Base-by-base conservation (phyloP, 805 yeast genomes). In the Hanseniaspora pseudoguilliermondii region DNA sequence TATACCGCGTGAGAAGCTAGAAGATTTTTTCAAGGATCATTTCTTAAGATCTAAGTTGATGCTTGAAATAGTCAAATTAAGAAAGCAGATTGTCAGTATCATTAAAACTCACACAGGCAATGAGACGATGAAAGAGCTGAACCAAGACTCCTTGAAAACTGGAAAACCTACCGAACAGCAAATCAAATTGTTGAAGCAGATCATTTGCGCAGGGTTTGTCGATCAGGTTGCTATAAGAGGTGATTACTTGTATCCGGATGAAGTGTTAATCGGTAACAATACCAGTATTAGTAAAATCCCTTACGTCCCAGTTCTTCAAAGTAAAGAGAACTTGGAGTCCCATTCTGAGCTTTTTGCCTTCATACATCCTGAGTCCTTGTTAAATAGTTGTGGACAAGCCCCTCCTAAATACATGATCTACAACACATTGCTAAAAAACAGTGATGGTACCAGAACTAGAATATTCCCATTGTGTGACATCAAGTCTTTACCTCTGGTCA, bases 211-310 rank as follows among this genome's bases (percentile, higher is more conserved):
- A 0, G 98, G 97, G 0, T 93, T 86, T 63, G 75, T 93, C 41
- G 99, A 93, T 67, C 95, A 86, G 65, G 77, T 91, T 23, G 95
- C 95, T 1, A 78, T 87, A 16, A 75, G 97, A 59, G 90, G 87
- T 1, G 97, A 90, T 64, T 58, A 57, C n/a, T 61, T 81, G 35
- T 69, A 81, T 7, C 81, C 86, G 20, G 73, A 81, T 1, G 95
- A 85, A 20, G 73, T 80, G 8, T 73, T 69, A 48, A 68, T 83
- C 3, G 72, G 83, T 1, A 84, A 83, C 59, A 81, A 76, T 52
- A 72, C 83, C 5, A 73, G 71, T 43, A 74, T 83, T 41, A 76
- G 74, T 54, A 78, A 74, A 57, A 73, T 86, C 15, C 93, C 93
- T 1, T 86, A 85, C 61, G 63, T 76, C 3, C 77, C 90, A 0